Conservation (phyloP, 257 asterid species). For the Marsdenia floribunda region DNA sequence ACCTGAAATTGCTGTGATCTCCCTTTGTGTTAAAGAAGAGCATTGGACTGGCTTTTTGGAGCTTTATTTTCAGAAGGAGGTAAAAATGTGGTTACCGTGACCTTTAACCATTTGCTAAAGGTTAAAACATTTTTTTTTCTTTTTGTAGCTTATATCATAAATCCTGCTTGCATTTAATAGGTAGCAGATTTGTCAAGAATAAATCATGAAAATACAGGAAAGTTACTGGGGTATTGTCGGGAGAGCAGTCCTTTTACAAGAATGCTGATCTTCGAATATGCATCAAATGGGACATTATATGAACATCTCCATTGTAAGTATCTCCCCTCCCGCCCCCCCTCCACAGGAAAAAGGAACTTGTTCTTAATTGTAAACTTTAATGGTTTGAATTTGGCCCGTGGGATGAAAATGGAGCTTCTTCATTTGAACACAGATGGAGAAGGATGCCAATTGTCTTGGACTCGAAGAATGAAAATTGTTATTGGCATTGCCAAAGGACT, state of each 20-base stretch:
- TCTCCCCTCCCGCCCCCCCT: background rate
- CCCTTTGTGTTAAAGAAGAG: constrained; percentile 78
- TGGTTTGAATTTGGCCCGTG: background rate
- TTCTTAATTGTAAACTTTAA: background rate
- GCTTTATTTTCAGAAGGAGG: constrained; percentile 91
- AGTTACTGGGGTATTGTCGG: constrained; percentile 77
- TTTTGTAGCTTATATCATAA: background rate
- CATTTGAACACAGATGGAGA: constrained; percentile 70
- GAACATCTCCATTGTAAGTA: constrained; percentile 96
- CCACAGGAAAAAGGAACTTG: background rate
- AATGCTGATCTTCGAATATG: constrained; percentile 92
- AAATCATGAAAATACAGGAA: constrained; percentile 65
- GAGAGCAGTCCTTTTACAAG: constrained; percentile 81
- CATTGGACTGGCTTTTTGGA: constrained; percentile 85
- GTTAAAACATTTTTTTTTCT: background rate
- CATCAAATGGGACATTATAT: constrained; percentile 84
- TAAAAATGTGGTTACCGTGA: background rate
- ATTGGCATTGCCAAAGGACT: constrained; percentile 88
- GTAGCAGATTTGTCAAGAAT: constrained; percentile 87
- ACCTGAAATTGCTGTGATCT: constrained; percentile 80
- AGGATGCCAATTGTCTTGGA: constrained; percentile 92
- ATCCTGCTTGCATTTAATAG: constrained; percentile 31
- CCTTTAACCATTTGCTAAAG: background rate
- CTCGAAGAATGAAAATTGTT: constrained; percentile 79
- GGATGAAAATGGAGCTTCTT: constrained; percentile 7